Percentiles rank a stretch among this genome's conserved stretches.
These are phyloP conservation scores for Pythium sukuiense DNA, from an alignment of 352 stramenopile species.

Conservation along the genomic window DNA sequence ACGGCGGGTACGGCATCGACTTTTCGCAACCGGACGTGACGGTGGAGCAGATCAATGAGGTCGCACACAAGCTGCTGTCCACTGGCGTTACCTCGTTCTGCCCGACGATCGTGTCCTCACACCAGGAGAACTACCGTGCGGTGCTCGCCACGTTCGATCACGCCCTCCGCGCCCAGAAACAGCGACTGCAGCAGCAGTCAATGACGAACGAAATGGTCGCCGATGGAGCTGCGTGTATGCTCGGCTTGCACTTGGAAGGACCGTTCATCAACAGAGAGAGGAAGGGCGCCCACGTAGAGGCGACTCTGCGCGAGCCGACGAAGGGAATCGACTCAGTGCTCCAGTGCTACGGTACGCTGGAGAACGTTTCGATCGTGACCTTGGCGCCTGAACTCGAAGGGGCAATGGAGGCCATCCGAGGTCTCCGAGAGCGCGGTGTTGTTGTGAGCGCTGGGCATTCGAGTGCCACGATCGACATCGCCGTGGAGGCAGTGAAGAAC, in stretches of 20 bases:
- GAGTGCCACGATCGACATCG: slow-evolving; percentile 62
- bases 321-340: slow-evolving; percentile 47
- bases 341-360: slow-evolving; percentile 54
- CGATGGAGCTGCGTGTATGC: slow-evolving; percentile 30
- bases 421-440: slow-evolving; percentile 42
- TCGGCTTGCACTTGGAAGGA: slow-evolving; percentile 89
- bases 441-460: slow-evolving; percentile 80
- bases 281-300: slow-evolving; percentile 78
- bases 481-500: slow-evolving; percentile 51
- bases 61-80: slow-evolving; percentile 47
- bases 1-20: slow-evolving; percentile 86
- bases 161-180: too few species aligned
- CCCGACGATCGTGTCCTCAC: slow-evolving; percentile 89
- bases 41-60: slow-evolving; percentile 40
- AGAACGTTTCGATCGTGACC: slow-evolving; percentile 78
- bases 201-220: slow-evolving; percentile 29
- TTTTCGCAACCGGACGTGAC: slow-evolving; percentile 71
- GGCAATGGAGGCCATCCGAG: slow-evolving; percentile 49
- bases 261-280: slow-evolving; percentile 85
- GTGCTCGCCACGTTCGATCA: too few species aligned
- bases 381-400: slow-evolving; percentile 85
- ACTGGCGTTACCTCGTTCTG: slow-evolving; percentile 86
- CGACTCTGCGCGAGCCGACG: slow-evolving; percentile 47
- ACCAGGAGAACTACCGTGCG: too few species aligned
- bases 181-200: too few species aligned